These are phyloP conservation scores for Dothistroma septosporum DNA, from an alignment of 2,329 filamentous ascomycete species.

Conservation along the genomic window DNA sequence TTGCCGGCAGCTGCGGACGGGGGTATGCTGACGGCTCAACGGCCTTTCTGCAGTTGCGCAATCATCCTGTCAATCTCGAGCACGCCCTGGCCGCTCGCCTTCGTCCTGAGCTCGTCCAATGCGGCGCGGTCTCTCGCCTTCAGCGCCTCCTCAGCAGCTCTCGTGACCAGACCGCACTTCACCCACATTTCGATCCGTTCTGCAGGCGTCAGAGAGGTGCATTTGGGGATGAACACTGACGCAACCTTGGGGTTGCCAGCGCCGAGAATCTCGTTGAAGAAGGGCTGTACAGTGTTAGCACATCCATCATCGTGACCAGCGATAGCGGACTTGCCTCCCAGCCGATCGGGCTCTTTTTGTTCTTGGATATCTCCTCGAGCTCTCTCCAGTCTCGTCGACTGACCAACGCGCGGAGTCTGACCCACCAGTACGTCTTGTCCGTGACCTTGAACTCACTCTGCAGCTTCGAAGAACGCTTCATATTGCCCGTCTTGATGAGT, in stretches of 20 bases:
- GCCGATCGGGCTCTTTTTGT: constrained; percentile 82
- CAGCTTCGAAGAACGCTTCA: constrained; percentile 80
- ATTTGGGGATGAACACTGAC: constrained; percentile 80
- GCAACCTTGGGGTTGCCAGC: constrained; percentile 89
- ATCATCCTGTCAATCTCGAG: constrained; percentile 81
- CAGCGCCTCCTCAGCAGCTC: constrained; percentile 87
- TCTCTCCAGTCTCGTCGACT: constrained; percentile 88
- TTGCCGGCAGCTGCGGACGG: background rate
- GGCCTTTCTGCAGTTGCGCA: constrained; percentile 42
- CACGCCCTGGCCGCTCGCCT: constrained; percentile 64
- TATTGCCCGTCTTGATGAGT: constrained; percentile 74
- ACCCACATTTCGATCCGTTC: constrained; percentile 89
- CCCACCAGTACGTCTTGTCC: constrained; percentile 87
- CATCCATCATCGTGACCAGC: background rate
- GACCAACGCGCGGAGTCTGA: constrained; percentile 79
- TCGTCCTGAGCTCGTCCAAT: constrained; percentile 69
- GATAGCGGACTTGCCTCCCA: constrained; percentile 69
- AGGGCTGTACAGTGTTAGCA: constrained; percentile 57
- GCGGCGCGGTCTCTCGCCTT: constrained; percentile 72
- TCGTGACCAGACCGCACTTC: constrained; percentile 84
- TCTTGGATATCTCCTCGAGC: constrained; percentile 76
- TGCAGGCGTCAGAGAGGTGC: constrained; percentile 62
- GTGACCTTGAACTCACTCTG: constrained; percentile 89
- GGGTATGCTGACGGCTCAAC: constrained; percentile 12
- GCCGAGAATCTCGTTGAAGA: constrained; percentile 81